Evolutionary conservation across 768 basidiomycete genomes (phyloP).

Genomic region (Mycena rebaudengoi): DNA sequence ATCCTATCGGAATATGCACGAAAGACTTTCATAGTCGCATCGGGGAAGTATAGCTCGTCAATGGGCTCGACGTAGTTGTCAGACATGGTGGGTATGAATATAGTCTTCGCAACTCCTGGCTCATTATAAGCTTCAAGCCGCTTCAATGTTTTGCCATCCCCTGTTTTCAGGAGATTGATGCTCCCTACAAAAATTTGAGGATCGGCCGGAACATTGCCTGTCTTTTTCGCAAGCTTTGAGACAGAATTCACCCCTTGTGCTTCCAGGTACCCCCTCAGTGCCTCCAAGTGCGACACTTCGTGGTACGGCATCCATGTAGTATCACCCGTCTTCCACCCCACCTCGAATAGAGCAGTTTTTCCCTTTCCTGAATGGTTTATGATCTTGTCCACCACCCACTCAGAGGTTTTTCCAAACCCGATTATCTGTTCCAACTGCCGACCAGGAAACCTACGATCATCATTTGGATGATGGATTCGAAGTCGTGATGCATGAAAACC

Average conservation of each 20-base stretch:
- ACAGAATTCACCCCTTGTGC: background rate
- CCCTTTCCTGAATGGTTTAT: constrained; percentile 27
- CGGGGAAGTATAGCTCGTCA: no score
- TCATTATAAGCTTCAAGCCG: no score
- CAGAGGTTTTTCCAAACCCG: background rate
- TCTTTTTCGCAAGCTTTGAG: no score
- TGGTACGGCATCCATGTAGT: constrained; percentile 28
- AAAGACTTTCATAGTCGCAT: no score
- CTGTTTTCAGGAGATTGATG: no score
- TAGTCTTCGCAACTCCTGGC: no score
- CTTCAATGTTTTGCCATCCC: no score
- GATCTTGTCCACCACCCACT: background rate
- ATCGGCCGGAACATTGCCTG: no score
- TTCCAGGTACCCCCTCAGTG: background rate
- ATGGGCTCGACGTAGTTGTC: no score
- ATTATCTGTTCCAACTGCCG: background rate
- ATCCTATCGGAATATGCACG: no score
- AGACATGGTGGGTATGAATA: no score
- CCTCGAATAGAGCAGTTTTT: constrained; percentile 26
- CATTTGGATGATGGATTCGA: background rate
- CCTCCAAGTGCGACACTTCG: constrained; percentile 15
- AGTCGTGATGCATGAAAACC: background rate
- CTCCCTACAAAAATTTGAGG: no score
- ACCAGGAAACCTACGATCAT: background rate
- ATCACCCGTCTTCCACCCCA: constrained; percentile 33